A percentile compares a stretch with the other conserved stretches of the same genome.
phyloP scores from a whole-genome alignment of 2,329 filamentous ascomycete species.

The Nemania diffusa region DNA sequence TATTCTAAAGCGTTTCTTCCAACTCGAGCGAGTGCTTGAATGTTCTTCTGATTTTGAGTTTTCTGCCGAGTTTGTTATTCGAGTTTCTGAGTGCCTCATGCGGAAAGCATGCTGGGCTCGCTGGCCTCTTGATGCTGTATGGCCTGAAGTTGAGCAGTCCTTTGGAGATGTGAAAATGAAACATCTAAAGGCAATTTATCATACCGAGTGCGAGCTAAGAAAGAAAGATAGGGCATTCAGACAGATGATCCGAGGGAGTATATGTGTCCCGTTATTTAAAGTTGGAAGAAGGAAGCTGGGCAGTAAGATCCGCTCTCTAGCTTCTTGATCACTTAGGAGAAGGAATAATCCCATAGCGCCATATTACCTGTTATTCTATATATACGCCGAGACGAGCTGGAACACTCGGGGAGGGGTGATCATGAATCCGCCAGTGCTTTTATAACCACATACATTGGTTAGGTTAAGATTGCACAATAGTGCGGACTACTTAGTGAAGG shows the following conservation, averaged over 20 bases:
- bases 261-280: constrained; percentile 8
- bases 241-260: neutral
- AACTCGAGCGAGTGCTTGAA: constrained; percentile 13
- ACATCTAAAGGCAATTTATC: constrained; percentile 18
- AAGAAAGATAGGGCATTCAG: neutral
- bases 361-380: too few species aligned
- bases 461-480: too few species aligned
- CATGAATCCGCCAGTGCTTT: too few species aligned
- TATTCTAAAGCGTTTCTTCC: constrained; percentile 27
- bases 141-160: constrained; percentile 15
- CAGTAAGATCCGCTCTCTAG: neutral
- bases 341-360: too few species aligned
- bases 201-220: constrained; percentile 5
- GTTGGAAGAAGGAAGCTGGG: neutral
- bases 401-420: too few species aligned
- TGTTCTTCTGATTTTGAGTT: constrained; percentile 15
- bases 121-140: constrained; percentile 18
- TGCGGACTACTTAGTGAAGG: too few species aligned
- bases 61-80: constrained; percentile 17
- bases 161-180: constrained; percentile 14
- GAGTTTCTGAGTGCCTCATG: constrained; percentile 18
- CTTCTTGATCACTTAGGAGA: neutral
- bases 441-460: too few species aligned
- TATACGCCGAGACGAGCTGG: too few species aligned
- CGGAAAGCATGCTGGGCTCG: constrained; percentile 17